A percentile compares a stretch with the other conserved stretches of the same genome.
Conservation (phyloP, 768 basidiomycete genomes). For the Lanmaoa rubissima region DNA sequence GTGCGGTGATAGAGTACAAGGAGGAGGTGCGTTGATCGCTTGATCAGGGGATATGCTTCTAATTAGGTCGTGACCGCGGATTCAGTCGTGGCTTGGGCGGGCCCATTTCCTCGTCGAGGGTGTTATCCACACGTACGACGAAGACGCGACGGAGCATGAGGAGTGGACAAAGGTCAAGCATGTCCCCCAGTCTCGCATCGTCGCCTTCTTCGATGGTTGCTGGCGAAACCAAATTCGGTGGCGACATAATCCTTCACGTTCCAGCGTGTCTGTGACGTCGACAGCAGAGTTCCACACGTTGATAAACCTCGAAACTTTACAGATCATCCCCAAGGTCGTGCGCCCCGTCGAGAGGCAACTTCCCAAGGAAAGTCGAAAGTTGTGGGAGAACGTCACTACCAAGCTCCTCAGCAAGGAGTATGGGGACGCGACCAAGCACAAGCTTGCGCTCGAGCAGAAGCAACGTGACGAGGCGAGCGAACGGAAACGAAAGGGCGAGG, state of each 20-base stretch:
- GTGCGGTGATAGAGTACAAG: slow-evolving; percentile 90
- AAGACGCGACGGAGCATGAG: slow-evolving; percentile 57
- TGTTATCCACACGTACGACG: slow-evolving; percentile 79
- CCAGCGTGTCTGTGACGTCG: slow-evolving; percentile 43
- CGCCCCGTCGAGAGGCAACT: slow-evolving; percentile 79
- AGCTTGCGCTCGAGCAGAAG: slow-evolving; percentile 88
- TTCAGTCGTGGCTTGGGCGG: slow-evolving; percentile 83
- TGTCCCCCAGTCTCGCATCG: slow-evolving; percentile 73
- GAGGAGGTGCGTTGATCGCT: slow-evolving; percentile 69
- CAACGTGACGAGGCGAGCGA: slow-evolving; percentile 90
- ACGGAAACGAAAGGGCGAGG: slow-evolving; percentile 73
- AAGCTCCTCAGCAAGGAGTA: slow-evolving; percentile 81
- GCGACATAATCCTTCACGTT: slow-evolving; percentile 55
- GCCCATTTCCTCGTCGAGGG: slow-evolving; percentile 86
- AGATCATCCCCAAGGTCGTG: slow-evolving; percentile 78
- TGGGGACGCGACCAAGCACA: slow-evolving; percentile 87
- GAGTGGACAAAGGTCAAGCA: slow-evolving; percentile 88
- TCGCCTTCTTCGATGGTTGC: slow-evolving; percentile 83
- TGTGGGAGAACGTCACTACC: slow-evolving; percentile 86
- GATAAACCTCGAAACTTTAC: slow-evolving; percentile 71
- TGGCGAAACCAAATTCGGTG: slow-evolving; percentile 86
- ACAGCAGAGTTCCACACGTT: slow-evolving; percentile 60
- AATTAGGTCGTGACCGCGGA: background rate
- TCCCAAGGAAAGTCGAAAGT: slow-evolving; percentile 74
- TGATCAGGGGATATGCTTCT: background rate